phyloP scores from a whole-genome alignment of 2,329 filamentous ascomycete genomes.

The Simplicillium sp. region DNA sequence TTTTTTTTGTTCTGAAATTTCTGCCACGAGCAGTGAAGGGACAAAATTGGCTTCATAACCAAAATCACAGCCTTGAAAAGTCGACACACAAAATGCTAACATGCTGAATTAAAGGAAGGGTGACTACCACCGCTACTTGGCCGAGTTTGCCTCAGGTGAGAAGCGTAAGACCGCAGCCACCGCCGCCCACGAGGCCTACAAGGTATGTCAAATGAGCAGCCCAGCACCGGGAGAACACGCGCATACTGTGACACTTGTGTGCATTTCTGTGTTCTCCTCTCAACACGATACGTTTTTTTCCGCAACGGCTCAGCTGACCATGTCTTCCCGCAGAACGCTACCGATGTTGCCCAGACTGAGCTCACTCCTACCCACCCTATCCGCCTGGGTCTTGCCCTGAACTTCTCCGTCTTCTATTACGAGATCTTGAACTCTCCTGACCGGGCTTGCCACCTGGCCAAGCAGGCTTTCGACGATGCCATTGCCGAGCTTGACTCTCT shows the following conservation, averaged over 20 bases:
- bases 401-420: constrained; percentile 99
- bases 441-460: constrained; percentile 94
- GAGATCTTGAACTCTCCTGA: constrained; percentile 98
- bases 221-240: too few relatives aligned
- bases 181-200: constrained; percentile 90
- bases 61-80: too few relatives aligned
- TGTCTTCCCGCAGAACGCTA: constrained; percentile 60
- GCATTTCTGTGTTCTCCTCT: background rate
- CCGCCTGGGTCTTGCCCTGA: constrained; percentile 91
- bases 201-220: constrained; percentile 51
- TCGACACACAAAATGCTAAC: background rate
- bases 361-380: constrained; percentile 96
- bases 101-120: constrained; percentile 63
- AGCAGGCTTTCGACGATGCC: constrained; percentile 97
- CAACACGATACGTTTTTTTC: too few relatives aligned
- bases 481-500: constrained; percentile 98
- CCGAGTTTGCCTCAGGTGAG: constrained; percentile 86
- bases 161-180: constrained; percentile 85
- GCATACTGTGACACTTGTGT: too few relatives aligned
- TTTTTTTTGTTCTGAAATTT: constrained; percentile 4
- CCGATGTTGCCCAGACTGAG: constrained; percentile 95
- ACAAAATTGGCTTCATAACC: too few relatives aligned
- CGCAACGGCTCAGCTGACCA: too few relatives aligned
- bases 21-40: background rate
- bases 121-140: constrained; percentile 92